phyloP scores from a whole-genome alignment of 345 rosid genomes.

The Arabidopsis suecica region DNA sequence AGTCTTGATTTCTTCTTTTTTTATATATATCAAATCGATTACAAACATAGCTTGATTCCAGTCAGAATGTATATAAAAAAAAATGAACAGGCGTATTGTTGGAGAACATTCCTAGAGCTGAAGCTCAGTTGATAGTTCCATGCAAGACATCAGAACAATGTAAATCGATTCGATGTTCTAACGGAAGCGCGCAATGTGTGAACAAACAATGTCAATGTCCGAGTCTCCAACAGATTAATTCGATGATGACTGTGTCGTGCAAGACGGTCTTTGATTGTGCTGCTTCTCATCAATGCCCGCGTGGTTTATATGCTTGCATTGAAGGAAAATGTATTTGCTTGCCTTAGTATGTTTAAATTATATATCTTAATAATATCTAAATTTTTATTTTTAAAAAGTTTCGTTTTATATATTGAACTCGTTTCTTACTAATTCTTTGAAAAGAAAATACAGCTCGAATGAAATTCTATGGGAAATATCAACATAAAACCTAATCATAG shows the following conservation, averaged over 20 bases:
- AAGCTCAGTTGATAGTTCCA: slow-evolving; percentile 35
- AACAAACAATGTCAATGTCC: slow-evolving; percentile 37
- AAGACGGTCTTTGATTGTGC: not conserved
- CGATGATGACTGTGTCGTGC: not conserved
- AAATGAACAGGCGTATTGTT: slow-evolving; percentile 9
- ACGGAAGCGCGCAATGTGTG: slow-evolving; percentile 36
- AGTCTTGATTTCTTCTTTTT: slow-evolving; percentile 18
- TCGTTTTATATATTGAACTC: not conserved
- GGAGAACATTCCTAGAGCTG: slow-evolving; percentile 30
- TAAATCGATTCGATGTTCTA: slow-evolving; percentile 15
- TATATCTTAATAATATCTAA: not conserved
- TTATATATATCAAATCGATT: not conserved
- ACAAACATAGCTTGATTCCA: not conserved
- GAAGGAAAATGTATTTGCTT: slow-evolving; percentile 16
- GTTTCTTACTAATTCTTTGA: not conserved
- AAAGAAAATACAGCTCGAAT: no score
- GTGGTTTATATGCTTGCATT: not conserved
- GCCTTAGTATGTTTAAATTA: not conserved
- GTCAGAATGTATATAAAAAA: not conserved
- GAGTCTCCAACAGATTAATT: not conserved
- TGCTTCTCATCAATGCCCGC: not conserved
- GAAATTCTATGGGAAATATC: no score
- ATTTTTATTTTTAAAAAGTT: slow-evolving; percentile 1
- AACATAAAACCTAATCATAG: no score
- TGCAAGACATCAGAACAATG: slow-evolving; percentile 34